Conservation (phyloP, 768 basidiomycete genomes). For the Podaxis sp. region DNA sequence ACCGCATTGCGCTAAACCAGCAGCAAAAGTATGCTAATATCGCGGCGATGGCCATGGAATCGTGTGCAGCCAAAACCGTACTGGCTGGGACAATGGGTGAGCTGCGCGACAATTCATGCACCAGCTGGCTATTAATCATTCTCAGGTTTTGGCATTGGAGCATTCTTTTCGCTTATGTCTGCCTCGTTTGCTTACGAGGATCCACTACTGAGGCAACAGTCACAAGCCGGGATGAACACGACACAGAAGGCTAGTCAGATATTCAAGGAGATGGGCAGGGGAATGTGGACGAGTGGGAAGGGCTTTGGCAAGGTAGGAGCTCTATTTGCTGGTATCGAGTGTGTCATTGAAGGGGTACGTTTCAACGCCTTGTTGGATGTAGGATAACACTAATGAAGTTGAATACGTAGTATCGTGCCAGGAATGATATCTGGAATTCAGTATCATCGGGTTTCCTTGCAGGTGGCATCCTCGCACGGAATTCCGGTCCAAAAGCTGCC, state of each 20-base stretch:
- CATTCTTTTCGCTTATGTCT: slow-evolving; percentile 96
- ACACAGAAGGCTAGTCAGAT: slow-evolving; percentile 81
- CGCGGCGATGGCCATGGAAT: slow-evolving; percentile 76
- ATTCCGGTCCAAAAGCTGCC: slow-evolving; percentile 84
- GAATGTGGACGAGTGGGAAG: slow-evolving; percentile 88
- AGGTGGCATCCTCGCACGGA: slow-evolving; percentile 85
- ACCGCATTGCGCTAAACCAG: slow-evolving; percentile 63
- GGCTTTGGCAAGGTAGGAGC: slow-evolving; percentile 95
- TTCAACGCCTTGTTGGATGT: neutral
- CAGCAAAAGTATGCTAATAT: slow-evolving; percentile 77
- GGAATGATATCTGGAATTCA: slow-evolving; percentile 93
- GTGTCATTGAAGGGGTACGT: slow-evolving; percentile 91
- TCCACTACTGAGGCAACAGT: slow-evolving; percentile 71
- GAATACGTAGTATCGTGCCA: slow-evolving; percentile 80
- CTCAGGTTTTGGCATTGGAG: slow-evolving; percentile 87
- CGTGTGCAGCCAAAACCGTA: slow-evolving; percentile 80
- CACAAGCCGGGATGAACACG: slow-evolving; percentile 54
- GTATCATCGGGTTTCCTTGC: slow-evolving; percentile 85
- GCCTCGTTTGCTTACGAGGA: slow-evolving; percentile 95
- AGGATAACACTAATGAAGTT: neutral
- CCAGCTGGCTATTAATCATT: slow-evolving; percentile 8
- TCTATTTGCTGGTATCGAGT: slow-evolving; percentile 93
- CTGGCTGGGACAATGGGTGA: slow-evolving; percentile 82
- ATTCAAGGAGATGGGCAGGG: slow-evolving; percentile 92
- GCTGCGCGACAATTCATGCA: slow-evolving; percentile 25